Evolutionary conservation across 139 green algal genomes (phyloP), one percentile per base, ranked within the genome.

Genomic region (Pedinophyceae sp.): DNA sequence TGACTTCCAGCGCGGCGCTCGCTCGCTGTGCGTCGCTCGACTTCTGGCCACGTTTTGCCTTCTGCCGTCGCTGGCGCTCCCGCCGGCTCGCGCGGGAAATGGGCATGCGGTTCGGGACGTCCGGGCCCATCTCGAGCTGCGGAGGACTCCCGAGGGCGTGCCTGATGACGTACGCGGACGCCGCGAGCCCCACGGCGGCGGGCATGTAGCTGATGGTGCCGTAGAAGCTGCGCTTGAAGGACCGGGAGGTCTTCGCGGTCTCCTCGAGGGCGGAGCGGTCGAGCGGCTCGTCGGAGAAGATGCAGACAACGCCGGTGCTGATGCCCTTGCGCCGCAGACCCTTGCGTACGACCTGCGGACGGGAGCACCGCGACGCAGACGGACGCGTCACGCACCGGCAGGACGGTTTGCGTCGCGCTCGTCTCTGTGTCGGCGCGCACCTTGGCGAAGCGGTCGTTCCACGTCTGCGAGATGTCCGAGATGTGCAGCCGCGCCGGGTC

Each of bases 171-270:
- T 55, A 43, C 17, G 64, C 58, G 4, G 64, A 39, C 30, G 63
- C 57, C 6, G 57, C 57, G 2, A 71, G 59, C 1, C 64, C 64
- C 25, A 71, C 66, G 16, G 54, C 10, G 20, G 62, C 62, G 2
- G 68, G 68, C 16, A 75, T 53, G 47, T 62, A 75, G 1, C 38
- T 59, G 22, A 75, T 71, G 41, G 68, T 75, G 54, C 68, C 67
- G 34, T 66, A 75, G 48, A 66, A 75, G 30, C 48, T 62, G 22
- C 52, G 30, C 52, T 73, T 73, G 52, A 53, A 73, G n/a, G n/a
- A n/a, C n/a, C n/a, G n/a, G n/a, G n/a, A n/a, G 6, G 6, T 30
- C 23, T 51, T 6, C 15, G 22, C 15, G 16, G 51, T 41, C 19
- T 62, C 27, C 2, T 27, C 43, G 51, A 70, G 15, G 45, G 51